Percentiles rank a stretch among this genome's conserved stretches.
Conservation (phyloP, 495 filamentous ascomycete species). For the Copromyces sp. region DNA sequence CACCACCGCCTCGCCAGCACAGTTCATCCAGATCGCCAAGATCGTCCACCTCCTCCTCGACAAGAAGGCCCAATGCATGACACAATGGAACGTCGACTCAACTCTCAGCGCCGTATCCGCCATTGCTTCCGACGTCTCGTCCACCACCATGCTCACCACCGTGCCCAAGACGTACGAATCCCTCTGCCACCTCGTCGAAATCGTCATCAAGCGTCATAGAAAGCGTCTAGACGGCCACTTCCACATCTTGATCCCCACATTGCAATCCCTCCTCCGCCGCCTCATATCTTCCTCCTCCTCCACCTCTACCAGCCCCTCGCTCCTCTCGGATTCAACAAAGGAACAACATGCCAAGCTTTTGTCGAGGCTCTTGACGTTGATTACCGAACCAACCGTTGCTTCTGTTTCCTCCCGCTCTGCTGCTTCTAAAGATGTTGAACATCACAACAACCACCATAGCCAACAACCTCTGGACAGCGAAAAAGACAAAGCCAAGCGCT, state of each 20-base stretch:
- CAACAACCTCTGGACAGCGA: constrained; percentile 51
- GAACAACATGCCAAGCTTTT: constrained; percentile 51
- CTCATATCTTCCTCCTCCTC: constrained; percentile 46
- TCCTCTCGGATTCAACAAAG: constrained; percentile 3
- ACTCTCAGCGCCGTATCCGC: constrained; percentile 48
- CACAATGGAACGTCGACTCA: constrained; percentile 61
- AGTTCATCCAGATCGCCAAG: constrained; percentile 49
- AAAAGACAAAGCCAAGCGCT: constrained; percentile 62
- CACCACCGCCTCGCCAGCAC: constrained; percentile 8
- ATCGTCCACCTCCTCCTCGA: constrained; percentile 48
- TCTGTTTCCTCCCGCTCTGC: constrained; percentile 46
- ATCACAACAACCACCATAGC: not conserved
- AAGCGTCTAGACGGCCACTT: constrained; percentile 44
- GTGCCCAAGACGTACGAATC: constrained; percentile 38
- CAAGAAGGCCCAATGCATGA: constrained; percentile 41
- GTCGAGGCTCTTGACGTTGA: constrained; percentile 60
- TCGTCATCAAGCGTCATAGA: constrained; percentile 42
- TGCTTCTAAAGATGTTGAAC: not conserved
- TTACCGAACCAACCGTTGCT: constrained; percentile 70
- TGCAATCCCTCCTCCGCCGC: constrained; percentile 53
- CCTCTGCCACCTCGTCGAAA: constrained; percentile 51
- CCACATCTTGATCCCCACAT: constrained; percentile 53
- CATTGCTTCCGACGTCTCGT: constrained; percentile 33
- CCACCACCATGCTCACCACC: not conserved
- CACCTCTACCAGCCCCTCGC: not conserved